phyloP scores from a whole-genome alignment of 441 rosid species.

The Sinapis alba region DNA sequence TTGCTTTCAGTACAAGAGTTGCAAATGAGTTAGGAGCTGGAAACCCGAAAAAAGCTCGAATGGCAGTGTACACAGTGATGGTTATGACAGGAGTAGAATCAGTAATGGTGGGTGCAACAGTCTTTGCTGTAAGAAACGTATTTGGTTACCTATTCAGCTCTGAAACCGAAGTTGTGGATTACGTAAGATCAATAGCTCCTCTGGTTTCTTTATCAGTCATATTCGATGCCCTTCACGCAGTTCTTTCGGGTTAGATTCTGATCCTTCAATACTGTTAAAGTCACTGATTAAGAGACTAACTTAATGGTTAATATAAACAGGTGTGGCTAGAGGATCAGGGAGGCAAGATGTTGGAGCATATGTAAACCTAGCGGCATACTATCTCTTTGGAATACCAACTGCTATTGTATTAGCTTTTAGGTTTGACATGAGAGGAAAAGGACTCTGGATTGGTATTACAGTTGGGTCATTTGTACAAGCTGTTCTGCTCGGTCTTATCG shows the following conservation, averaged over 20 bases:
- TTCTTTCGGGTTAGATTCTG: conserved; percentile 55
- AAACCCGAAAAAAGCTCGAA: conserved; percentile 51
- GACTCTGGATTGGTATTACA: conserved; percentile 62
- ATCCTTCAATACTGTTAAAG: background rate
- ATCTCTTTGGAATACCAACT: conserved; percentile 53
- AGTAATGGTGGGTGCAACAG: conserved; percentile 38
- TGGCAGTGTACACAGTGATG: conserved; percentile 46
- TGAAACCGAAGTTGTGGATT: conserved; percentile 63
- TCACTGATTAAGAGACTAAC: background rate
- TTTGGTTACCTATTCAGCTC: conserved; percentile 72
- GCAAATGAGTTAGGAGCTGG: conserved; percentile 88
- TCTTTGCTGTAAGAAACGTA: conserved; percentile 48
- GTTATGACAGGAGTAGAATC: conserved; percentile 44
- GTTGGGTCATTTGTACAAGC: conserved; percentile 50
- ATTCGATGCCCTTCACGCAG: conserved; percentile 61
- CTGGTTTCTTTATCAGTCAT: conserved; percentile 57
- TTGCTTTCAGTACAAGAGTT: conserved; percentile 65
- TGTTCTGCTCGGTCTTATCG: conserved; percentile 42
- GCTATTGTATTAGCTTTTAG: conserved; percentile 50
- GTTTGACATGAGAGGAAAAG: conserved; percentile 47
- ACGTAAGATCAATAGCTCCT: conserved; percentile 72
- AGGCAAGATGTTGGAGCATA: conserved; percentile 62
- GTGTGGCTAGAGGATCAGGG: conserved; percentile 69
- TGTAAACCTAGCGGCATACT: conserved; percentile 55
- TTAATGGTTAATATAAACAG: no score